These are phyloP conservation scores for Sordariomycetes sp. DNA, from an alignment of 2,329 filamentous ascomycete species.

Conservation along the genomic window DNA sequence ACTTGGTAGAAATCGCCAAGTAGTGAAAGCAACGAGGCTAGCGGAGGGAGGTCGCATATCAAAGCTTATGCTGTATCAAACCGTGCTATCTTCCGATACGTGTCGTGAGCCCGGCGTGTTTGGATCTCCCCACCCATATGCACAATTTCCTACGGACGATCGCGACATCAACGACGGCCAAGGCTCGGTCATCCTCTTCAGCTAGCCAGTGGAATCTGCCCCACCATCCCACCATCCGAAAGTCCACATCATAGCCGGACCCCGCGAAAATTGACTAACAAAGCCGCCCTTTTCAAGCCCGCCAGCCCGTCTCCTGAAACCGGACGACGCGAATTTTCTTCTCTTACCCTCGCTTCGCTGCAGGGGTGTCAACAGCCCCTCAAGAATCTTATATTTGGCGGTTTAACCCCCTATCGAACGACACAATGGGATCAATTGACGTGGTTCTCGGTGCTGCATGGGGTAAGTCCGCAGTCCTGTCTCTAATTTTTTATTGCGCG, in stretches of 20 bases:
- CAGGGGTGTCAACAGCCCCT: not conserved
- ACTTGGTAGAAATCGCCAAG: not conserved
- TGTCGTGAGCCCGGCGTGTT: not conserved
- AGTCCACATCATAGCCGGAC: slow-evolving; percentile 3
- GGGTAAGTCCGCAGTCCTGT: not conserved
- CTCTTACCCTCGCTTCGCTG: not conserved
- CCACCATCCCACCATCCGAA: slow-evolving; percentile 1
- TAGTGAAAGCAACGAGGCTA: too few species aligned
- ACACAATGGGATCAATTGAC: slow-evolving; percentile 5
- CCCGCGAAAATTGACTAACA: slow-evolving; percentile 5
- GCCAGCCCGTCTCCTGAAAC: not conserved
- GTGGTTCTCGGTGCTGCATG: slow-evolving; percentile 4
- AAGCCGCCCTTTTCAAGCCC: not conserved
- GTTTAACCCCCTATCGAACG: not conserved
- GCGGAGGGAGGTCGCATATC: too few species aligned
- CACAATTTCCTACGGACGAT: not conserved
- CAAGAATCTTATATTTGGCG: not conserved
- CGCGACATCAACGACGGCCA: not conserved
- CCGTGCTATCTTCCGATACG: too few species aligned
- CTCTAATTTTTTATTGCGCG: not conserved
- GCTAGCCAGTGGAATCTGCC: not conserved
- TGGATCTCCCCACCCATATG: not conserved
- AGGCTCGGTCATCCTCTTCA: not conserved
- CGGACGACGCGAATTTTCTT: not conserved
- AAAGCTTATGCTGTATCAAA: too few species aligned